Base-by-base conservation (phyloP, 768 basidiomycete genomes). In the Leccinum broughii region DNA sequence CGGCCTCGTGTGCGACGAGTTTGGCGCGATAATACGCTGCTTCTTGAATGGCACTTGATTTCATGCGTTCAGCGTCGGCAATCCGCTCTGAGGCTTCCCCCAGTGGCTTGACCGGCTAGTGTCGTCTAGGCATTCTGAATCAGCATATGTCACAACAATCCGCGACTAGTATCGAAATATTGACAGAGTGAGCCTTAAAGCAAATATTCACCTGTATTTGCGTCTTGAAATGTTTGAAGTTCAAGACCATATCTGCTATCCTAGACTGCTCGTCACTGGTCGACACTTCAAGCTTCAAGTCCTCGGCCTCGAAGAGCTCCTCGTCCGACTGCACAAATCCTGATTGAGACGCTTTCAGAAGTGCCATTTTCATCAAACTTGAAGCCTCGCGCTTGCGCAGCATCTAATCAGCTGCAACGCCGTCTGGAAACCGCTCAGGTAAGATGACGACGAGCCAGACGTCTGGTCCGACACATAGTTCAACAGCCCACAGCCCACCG, bases 11-110 rank as follows among this genome's bases (percentile, higher is more conserved):
- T 0, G 96, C 94, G 3, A 87, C 83, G n/a, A 96, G 78, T 76
- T 98, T 98, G 51, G 95, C 92, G 54, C 95, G 92, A 72, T 95
- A 97, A 77, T 90, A 98, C 1, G 95, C 93, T 3, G 95, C 91
- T 75, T 99, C 97, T 74, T 98, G 93, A 9, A 91, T 76, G 1
- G 97, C 97, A 49, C 84, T 87, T 7, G 81, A 72, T 62, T 89
- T 88, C 63, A 86, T 75, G 54, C 90, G 85, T 63, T 95, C 93
- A 0, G 92, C 89, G 55, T 93, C 90, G 4, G 85, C 80, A 9
- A 97, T 73, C 44, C 86, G 87, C 48, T 92, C 88, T 3, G 94
- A 93, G 3, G 88, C 84, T 55, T 81, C 81, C 50, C 82, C 28
- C 28, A 28, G 28, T 85, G 1, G 91, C 90, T 73, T 96, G 93